Evolutionary conservation across 768 basidiomycete species (phyloP).

Genomic region (Pleurotus salmoneostramineus): DNA sequence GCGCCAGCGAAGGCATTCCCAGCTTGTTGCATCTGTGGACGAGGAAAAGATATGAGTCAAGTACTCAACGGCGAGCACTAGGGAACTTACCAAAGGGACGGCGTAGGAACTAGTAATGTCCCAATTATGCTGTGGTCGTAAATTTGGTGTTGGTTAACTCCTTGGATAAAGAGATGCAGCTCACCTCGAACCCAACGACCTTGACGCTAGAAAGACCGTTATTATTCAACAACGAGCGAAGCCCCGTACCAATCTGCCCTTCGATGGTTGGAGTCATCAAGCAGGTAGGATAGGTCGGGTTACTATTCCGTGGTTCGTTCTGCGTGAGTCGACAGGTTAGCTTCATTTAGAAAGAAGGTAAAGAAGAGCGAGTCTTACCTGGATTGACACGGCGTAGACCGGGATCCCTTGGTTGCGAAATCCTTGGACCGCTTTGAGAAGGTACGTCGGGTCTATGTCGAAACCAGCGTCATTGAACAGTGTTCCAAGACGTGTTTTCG

Average conservation of each 20-base stretch:
- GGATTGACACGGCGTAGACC: constrained; percentile 60
- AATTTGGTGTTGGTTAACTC: no score
- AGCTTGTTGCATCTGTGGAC: constrained; percentile 44
- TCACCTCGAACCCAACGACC: constrained; percentile 48
- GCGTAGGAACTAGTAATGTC: constrained; percentile 60
- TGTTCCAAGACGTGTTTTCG: no score
- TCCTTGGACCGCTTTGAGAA: constrained; percentile 71
- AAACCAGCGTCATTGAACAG: no score
- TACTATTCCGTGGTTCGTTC: constrained; percentile 53
- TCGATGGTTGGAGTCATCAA: constrained; percentile 50
- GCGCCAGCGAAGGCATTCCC: constrained; percentile 57
- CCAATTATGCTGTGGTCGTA: constrained; percentile 65
- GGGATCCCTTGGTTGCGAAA: constrained; percentile 56
- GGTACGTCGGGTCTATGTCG: constrained; percentile 60
- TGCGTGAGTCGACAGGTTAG: background rate
- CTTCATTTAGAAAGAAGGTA: background rate
- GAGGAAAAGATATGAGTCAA: background rate
- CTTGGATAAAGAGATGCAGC: no score
- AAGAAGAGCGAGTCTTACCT: constrained; percentile 19
- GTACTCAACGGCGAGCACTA: no score
- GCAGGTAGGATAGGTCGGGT: constrained; percentile 68
- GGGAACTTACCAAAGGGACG: constrained; percentile 29
- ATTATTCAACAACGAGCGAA: constrained; percentile 58
- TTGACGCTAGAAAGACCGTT: constrained; percentile 60
- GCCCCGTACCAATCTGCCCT: constrained; percentile 50